A percentile compares a stretch with the other conserved stretches of the same genome.
phyloP scores from a whole-genome alignment of 2,329 filamentous ascomycete genomes.

The Colletotrichum endophyticum region DNA sequence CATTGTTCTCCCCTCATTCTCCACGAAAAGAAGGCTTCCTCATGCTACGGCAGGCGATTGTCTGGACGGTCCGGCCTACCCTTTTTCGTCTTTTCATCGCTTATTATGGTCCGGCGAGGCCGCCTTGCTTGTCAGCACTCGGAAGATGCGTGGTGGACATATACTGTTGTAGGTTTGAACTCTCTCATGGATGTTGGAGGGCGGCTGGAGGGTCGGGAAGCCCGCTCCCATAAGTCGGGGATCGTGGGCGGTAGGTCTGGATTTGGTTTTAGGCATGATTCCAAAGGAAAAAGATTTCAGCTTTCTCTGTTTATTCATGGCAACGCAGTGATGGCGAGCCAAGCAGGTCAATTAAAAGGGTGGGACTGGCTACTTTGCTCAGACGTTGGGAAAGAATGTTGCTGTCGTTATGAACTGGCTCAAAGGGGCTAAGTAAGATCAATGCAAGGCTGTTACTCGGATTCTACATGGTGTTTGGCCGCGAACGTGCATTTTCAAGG shows the following conservation, averaged over 20 bases:
- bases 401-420: slow-evolving; percentile 10
- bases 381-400: slow-evolving; percentile 16
- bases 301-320: slow-evolving; percentile 22
- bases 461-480: neutral
- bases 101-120: slow-evolving; percentile 9
- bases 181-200: neutral
- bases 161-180: neutral
- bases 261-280: slow-evolving; percentile 21
- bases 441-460: neutral
- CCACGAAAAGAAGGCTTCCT: slow-evolving; percentile 13
- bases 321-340: slow-evolving; percentile 19
- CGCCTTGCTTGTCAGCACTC: slow-evolving; percentile 1
- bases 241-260: slow-evolving; percentile 9
- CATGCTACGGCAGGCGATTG: neutral
- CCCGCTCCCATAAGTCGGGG: slow-evolving; percentile 11
- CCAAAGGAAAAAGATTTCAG: slow-evolving; percentile 21
- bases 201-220: slow-evolving; percentile 3
- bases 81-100: slow-evolving; percentile 16
- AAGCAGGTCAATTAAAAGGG: slow-evolving; percentile 20
- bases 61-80: slow-evolving; percentile 7
- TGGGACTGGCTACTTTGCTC: slow-evolving; percentile 20
- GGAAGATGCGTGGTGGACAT: slow-evolving; percentile 9
- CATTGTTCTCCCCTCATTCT: slow-evolving; percentile 33
- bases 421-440: neutral
- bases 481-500: neutral